Base-by-base conservation (phyloP, 1,139 yeast species). In the Nakaseomyces glabratus region DNA sequence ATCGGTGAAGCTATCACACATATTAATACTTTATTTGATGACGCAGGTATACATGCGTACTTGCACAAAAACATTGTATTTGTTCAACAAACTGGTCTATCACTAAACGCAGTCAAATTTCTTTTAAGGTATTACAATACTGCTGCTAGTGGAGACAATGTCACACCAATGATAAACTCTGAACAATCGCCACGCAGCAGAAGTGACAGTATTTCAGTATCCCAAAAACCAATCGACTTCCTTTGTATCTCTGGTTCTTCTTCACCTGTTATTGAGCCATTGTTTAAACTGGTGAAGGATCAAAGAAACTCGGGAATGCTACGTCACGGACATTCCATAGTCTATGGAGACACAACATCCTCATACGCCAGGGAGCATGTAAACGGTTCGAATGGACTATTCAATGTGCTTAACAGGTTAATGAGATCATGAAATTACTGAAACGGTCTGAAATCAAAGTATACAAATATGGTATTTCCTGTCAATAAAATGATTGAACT, bases 1-100 rank as follows among this genome's bases (percentile, higher is more conserved):
- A 71, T 82, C 62, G 95, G 95, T 23, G 95, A 84, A 47, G 68
- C 81, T 38, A 76, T 84, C 35, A 78, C 85, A 26, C 88, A 84
- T 54, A 73, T 86, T 37, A 85, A 85, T 57, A 88, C 79, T 28
- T 63, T 79, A 17, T 82, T 76, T 51, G 69, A 71, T 10, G 61
- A 60, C 16, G 71, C 68, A 32, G 78, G 78, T 14, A 66, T 84
- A 6, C 93, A 82, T 55, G 94, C 95, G 2, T 71, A 81, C 14
- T 66, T 82, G 35, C 70, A 77, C 36, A 71, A 78, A 41, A 71
- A 73, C 43, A 71, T 73, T 31, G 76, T 82, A n/a, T 71, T 78
- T 32, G 73, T 78, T 4, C 82, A 80, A 45, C 64, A 63, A 41
- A 61, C 66, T 35, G 69, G 72, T 43, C 55, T 75, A 38, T 61